Percentiles rank a stretch among this genome's conserved stretches.
Evolutionary conservation across 2,329 filamentous ascomycete genomes (phyloP).

Genomic region (Pestalotiopsis sp.): DNA sequence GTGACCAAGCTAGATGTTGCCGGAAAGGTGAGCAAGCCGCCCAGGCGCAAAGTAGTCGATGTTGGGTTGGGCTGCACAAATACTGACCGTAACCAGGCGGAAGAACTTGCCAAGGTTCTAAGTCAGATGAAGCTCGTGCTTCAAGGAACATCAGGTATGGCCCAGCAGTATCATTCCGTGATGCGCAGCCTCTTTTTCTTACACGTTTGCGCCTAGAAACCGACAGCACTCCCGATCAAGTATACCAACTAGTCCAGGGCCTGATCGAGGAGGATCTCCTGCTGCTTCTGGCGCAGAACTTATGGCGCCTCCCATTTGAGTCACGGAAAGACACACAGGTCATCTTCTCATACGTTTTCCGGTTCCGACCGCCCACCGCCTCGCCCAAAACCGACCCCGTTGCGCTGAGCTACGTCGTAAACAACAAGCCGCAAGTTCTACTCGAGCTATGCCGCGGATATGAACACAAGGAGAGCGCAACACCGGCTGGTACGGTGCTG

Average conservation of each 20-base stretch:
- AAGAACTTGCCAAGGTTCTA: constrained; percentile 85
- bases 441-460: constrained; percentile 89
- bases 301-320: constrained; percentile 90
- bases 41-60: background rate
- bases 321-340: constrained; percentile 94
- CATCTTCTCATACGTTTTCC: constrained; percentile 93
- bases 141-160: constrained; percentile 85
- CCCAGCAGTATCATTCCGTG: background rate
- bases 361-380: constrained; percentile 74
- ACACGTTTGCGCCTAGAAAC: constrained; percentile 58
- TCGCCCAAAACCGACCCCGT: constrained; percentile 74
- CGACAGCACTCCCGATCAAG: constrained; percentile 84
- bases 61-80: background rate
- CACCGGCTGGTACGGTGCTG: constrained; percentile 86
- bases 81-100: constrained; percentile 57
- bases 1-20: constrained; percentile 53
- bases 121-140: constrained; percentile 90
- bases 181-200: background rate
- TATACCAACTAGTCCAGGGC: constrained; percentile 81
- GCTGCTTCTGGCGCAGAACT: constrained; percentile 77
- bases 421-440: constrained; percentile 82
- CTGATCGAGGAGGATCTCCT: constrained; percentile 90
- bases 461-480: constrained; percentile 86
- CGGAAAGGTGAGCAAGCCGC: constrained; percentile 43
- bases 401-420: constrained; percentile 85